These are phyloP conservation scores for Colletotrichum higginsianum DNA, from an alignment of 2,329 filamentous ascomycete genomes.

Conservation along the genomic window DNA sequence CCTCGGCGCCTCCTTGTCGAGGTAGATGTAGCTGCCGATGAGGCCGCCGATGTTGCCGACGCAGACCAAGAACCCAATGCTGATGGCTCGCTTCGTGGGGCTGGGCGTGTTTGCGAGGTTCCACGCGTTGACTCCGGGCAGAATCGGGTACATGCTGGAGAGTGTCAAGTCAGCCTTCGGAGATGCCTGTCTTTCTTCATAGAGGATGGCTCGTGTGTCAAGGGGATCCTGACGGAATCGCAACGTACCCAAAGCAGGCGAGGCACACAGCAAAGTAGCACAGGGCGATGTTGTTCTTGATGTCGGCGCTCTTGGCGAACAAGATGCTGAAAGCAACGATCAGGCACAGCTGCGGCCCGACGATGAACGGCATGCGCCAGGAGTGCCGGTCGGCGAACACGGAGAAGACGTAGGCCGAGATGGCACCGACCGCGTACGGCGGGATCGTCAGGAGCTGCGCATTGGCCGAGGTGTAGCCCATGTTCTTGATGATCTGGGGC, in stretches of 20 bases:
- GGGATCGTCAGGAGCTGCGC: constrained; percentile 53
- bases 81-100: constrained; percentile 57
- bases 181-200: neutral
- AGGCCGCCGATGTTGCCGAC: constrained; percentile 57
- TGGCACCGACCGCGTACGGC: constrained; percentile 54
- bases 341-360: constrained; percentile 52
- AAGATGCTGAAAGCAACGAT: constrained; percentile 55
- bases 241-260: constrained; percentile 51
- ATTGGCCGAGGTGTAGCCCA: constrained; percentile 56
- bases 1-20: constrained; percentile 40
- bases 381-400: constrained; percentile 54
- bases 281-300: constrained; percentile 56
- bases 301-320: constrained; percentile 53
- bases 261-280: constrained; percentile 62
- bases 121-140: constrained; percentile 59
- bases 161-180: constrained; percentile 38
- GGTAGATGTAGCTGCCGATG: constrained; percentile 42
- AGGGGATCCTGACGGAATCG: neutral
- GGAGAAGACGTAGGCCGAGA: constrained; percentile 51
- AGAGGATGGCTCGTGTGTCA: too few species aligned
- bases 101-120: constrained; percentile 56
- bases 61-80: constrained; percentile 58
- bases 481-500: constrained; percentile 57
- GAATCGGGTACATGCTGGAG: constrained; percentile 57
- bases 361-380: constrained; percentile 58